phyloP scores from a whole-genome alignment of 23 red algal genomes.

The Cyanidiococcus yangmingshanensis region DNA sequence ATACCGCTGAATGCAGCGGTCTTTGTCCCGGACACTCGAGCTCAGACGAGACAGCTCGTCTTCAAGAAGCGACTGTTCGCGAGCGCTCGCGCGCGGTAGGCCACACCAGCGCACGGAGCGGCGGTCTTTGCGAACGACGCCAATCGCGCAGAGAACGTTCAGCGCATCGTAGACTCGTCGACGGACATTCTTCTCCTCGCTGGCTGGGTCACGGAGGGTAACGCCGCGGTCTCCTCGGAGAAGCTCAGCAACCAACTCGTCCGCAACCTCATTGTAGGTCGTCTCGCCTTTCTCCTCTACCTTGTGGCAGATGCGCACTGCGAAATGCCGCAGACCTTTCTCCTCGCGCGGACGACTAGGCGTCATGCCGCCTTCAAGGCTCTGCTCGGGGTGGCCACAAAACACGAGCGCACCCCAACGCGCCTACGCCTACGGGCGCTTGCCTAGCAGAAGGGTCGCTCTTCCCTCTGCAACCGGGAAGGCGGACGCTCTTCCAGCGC shows the following conservation, averaged over 20 bases:
- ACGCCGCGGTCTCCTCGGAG: not conserved
- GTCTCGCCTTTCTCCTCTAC: conserved; percentile 78
- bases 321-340: conserved; percentile 83
- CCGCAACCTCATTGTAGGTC: conserved; percentile 82
- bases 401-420: too few species aligned
- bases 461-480: too few species aligned
- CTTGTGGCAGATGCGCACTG: conserved; percentile 63
- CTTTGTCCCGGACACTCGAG: not conserved
- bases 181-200: conserved; percentile 93
- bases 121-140: conserved; percentile 75
- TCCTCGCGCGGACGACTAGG: not conserved
- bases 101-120: conserved; percentile 80
- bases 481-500: too few species aligned
- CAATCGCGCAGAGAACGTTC: conserved; percentile 93
- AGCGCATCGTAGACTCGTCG: conserved; percentile 92
- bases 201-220: conserved; percentile 13
- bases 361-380: too few species aligned
- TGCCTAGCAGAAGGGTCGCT: too few species aligned
- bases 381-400: too few species aligned
- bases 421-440: too few species aligned
- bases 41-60: not conserved
- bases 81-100: conserved; percentile 24
- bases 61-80: not conserved
- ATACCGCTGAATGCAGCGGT: not conserved
- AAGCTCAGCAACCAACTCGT: conserved; percentile 79